These are phyloP conservation scores for Arthrobotrys iridis DNA, from an alignment of 2,329 filamentous ascomycete species.

Conservation along the genomic window DNA sequence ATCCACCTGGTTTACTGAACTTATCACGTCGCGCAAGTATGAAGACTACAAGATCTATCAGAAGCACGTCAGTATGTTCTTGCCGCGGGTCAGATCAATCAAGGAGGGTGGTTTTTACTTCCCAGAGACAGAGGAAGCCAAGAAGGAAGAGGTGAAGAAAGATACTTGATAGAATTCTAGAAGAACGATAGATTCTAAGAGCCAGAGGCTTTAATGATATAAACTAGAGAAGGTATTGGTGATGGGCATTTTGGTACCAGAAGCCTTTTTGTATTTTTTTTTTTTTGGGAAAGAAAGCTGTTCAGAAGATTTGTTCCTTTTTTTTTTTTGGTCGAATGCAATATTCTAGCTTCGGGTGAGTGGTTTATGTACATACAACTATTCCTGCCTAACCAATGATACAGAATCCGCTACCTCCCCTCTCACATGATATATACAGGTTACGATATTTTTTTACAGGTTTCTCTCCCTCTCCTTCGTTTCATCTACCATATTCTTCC, in stretches of 20 bases:
- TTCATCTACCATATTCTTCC: background rate
- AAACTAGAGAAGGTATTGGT: too few species aligned
- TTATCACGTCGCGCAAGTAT: conserved; percentile 83
- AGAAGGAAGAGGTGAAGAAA: conserved; percentile 9
- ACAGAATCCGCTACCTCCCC: background rate
- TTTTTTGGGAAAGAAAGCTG: too few species aligned
- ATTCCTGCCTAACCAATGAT: background rate
- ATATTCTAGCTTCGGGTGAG: background rate
- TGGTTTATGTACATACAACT: conserved; percentile 7
- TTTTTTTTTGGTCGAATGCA: background rate
- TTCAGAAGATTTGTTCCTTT: background rate
- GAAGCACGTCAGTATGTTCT: conserved; percentile 80
- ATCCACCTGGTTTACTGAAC: conserved; percentile 87
- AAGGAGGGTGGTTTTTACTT: conserved; percentile 49
- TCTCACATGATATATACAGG: background rate
- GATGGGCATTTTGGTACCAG: too few species aligned
- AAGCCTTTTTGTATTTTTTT: too few species aligned
- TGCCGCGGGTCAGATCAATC: conserved; percentile 68
- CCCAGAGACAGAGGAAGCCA: conserved; percentile 5
- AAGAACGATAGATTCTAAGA: too few species aligned
- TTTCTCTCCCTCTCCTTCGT: too few species aligned
- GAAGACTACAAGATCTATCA: conserved; percentile 88
- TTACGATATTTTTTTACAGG: background rate
- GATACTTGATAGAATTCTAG: too few species aligned
- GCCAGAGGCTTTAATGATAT: too few species aligned